Evolutionary conservation across 306 rosid species (phyloP).

Genomic region (Biancaea sappan): DNA sequence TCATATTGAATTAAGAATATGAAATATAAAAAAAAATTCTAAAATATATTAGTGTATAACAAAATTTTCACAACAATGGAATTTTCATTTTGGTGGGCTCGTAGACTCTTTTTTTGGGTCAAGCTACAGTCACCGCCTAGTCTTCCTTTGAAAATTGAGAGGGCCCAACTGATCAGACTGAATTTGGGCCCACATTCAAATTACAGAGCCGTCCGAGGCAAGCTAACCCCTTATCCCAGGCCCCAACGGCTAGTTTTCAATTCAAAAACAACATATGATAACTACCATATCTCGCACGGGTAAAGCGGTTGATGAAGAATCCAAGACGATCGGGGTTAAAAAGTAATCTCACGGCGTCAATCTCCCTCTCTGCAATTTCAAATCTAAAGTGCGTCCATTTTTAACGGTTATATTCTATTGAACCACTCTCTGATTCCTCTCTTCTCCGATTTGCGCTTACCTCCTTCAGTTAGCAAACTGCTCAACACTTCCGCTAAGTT

Average conservation of each 20-base stretch:
- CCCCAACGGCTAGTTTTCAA: conserved; percentile 21
- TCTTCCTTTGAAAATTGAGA: too few relatives aligned
- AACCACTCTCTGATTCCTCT: conserved; percentile 20
- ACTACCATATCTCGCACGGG: not conserved
- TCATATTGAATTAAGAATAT: too few relatives aligned
- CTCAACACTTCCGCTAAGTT: not conserved
- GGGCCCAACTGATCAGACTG: not conserved
- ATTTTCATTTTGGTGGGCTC: too few relatives aligned
- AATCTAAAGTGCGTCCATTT: not conserved
- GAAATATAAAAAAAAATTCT: too few relatives aligned
- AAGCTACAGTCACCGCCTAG: too few relatives aligned
- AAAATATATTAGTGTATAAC: too few relatives aligned
- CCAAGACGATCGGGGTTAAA: conserved; percentile 26
- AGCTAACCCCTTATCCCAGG: too few relatives aligned
- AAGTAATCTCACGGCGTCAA: not conserved
- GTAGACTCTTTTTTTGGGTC: too few relatives aligned
- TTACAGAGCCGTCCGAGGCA: not conserved
- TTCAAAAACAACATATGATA: not conserved
- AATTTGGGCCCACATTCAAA: not conserved
- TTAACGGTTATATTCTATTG: not conserved
- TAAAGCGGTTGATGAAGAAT: conserved; percentile 27
- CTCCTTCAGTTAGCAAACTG: conserved; percentile 31
- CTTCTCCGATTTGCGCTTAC: conserved; percentile 24
- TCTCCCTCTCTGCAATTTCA: not conserved
- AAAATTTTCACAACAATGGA: too few relatives aligned